Evolutionary conservation across 2,329 filamentous ascomycete species (phyloP).

Genomic region (Trichoderma polysporum): DNA sequence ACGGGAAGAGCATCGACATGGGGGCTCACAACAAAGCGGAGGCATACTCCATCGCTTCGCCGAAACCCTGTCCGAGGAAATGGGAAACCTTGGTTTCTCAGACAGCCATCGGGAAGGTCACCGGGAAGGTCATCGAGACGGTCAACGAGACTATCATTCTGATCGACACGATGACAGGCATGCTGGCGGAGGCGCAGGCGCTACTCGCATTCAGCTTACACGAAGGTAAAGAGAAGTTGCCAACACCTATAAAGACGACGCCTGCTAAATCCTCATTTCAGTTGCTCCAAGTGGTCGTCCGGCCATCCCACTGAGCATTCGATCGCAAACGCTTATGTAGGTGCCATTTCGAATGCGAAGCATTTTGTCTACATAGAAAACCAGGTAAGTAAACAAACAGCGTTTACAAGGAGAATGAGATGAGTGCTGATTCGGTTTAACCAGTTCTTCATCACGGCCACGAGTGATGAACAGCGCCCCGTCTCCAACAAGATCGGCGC

Average conservation of each 20-base stretch:
- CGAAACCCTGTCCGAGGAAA: neutral
- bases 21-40: neutral
- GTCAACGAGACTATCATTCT: neutral
- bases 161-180: neutral
- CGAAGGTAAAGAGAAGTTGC: slow-evolving; percentile 42
- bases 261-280: slow-evolving; percentile 26
- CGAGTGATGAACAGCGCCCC: slow-evolving; percentile 65
- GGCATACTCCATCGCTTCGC: slow-evolving; percentile 11
- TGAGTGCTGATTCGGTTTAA: neutral
- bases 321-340: slow-evolving; percentile 80
- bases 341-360: slow-evolving; percentile 65
- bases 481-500: slow-evolving; percentile 76
- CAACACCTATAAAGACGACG: neutral
- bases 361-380: slow-evolving; percentile 82
- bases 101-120: neutral
- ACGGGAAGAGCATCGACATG: neutral
- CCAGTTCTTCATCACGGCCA: slow-evolving; percentile 85
- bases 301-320: slow-evolving; percentile 65
- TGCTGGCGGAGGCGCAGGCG: slow-evolving; percentile 28
- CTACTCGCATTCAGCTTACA: slow-evolving; percentile 49
- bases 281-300: slow-evolving; percentile 52
- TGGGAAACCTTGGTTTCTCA: slow-evolving; percentile 10
- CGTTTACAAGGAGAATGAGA: rapidly evolving
- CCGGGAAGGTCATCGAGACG: neutral
- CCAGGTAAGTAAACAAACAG: slow-evolving; percentile 42